These are phyloP conservation scores for Orbilia quercus DNA, from an alignment of 2,329 filamentous ascomycete genomes.

Conservation along the genomic window DNA sequence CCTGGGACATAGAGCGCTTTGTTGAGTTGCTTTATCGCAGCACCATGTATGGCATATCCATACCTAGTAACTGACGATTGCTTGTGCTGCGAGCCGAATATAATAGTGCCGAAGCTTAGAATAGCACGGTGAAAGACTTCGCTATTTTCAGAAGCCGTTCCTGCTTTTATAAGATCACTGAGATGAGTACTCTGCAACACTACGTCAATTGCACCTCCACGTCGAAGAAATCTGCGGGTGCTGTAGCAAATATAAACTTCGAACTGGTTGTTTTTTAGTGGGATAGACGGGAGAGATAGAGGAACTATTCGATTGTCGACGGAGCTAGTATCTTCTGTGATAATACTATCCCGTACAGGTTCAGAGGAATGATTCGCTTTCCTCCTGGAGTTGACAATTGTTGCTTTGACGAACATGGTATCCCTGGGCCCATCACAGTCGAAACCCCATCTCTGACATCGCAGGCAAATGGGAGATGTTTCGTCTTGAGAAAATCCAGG, in stretches of 20 bases:
- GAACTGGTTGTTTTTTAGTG: slow-evolving; percentile 55
- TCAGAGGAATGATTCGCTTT: slow-evolving; percentile 13
- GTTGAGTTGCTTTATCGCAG: slow-evolving; percentile 60
- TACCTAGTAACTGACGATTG: slow-evolving; percentile 55
- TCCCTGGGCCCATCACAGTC: slow-evolving; percentile 60
- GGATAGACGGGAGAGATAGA: background rate
- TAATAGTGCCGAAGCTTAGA: slow-evolving; percentile 60
- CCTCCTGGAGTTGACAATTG: slow-evolving; percentile 60
- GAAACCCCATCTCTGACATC: slow-evolving; percentile 59
- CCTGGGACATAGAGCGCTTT: slow-evolving; percentile 58
- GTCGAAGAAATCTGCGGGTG: slow-evolving; percentile 56
- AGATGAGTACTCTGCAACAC: slow-evolving; percentile 57
- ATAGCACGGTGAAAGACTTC: slow-evolving; percentile 58
- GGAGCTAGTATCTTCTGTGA: background rate
- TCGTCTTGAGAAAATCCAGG: slow-evolving; percentile 57
- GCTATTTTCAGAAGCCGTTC: slow-evolving; percentile 26
- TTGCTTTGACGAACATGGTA: slow-evolving; percentile 60
- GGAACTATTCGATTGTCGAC: background rate
- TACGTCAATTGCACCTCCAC: slow-evolving; percentile 59
- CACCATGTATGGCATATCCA: slow-evolving; percentile 60
- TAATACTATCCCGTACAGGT: too few relatives aligned
- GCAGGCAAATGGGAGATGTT: slow-evolving; percentile 59
- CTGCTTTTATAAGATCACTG: slow-evolving; percentile 56
- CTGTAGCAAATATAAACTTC: slow-evolving; percentile 61
- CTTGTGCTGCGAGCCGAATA: slow-evolving; percentile 60